Conservation (phyloP, 306 rosid genomes). For the Cucumis hystrix region DNA sequence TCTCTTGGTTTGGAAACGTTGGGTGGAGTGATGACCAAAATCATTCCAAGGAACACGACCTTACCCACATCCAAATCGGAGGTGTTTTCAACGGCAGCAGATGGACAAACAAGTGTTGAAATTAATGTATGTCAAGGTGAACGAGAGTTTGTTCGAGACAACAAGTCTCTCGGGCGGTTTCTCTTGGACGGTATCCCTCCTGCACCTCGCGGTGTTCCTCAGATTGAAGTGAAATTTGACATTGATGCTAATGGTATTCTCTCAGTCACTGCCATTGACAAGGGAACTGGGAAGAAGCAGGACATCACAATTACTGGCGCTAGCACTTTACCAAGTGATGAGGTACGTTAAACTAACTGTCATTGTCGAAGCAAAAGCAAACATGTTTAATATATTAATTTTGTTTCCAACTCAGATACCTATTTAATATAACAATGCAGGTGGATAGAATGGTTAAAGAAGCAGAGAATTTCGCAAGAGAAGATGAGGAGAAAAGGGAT, state of each 20-base stretch:
- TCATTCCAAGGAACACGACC: slow-evolving; percentile 86
- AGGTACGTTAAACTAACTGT: slow-evolving; percentile 27
- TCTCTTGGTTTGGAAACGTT: slow-evolving; percentile 12
- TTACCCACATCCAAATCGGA: slow-evolving; percentile 82
- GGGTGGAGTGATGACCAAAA: slow-evolving; percentile 87
- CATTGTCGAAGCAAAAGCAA: neutral
- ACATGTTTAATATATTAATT: slow-evolving; percentile 6
- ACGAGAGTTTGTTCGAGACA: slow-evolving; percentile 87
- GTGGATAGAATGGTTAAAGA: slow-evolving; percentile 65
- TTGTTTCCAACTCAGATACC: neutral
- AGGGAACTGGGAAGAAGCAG: slow-evolving; percentile 89
- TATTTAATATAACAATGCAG: slow-evolving; percentile 24
- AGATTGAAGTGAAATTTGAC: slow-evolving; percentile 89
- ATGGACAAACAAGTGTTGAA: slow-evolving; percentile 79
- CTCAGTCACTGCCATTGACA: slow-evolving; percentile 74
- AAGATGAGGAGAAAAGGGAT: slow-evolving; percentile 80
- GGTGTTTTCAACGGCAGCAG: slow-evolving; percentile 78
- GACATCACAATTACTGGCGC: slow-evolving; percentile 94
- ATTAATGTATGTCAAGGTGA: slow-evolving; percentile 73
- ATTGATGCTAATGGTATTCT: slow-evolving; percentile 88
- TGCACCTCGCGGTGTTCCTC: slow-evolving; percentile 88
- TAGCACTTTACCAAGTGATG: slow-evolving; percentile 76
- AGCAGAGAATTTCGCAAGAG: slow-evolving; percentile 65
- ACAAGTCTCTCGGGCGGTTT: slow-evolving; percentile 88
- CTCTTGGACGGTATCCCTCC: slow-evolving; percentile 88